Base-by-base conservation (phyloP, 345 rosid genomes). In the Hevea brasiliensis region DNA sequence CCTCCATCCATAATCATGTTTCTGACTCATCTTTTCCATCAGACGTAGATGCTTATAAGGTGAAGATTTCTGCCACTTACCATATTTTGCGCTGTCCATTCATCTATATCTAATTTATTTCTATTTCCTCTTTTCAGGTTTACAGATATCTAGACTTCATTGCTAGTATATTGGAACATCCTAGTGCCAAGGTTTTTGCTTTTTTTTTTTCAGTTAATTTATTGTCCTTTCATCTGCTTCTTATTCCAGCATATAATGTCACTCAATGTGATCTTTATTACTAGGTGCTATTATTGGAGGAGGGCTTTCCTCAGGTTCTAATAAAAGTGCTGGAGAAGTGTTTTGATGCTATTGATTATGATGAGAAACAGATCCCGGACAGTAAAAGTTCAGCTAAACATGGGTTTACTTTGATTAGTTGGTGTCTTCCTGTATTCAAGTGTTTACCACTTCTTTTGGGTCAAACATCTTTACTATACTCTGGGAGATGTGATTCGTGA, bases 121-220 rank as follows among this genome's bases (percentile, higher is more conserved):
- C 67, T 65, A 35, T 59, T 68, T 61, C 51, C 72, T 61, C 37
- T 14, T 84, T 76, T 80, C 90, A 92, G 99, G 88, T 88, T 67
- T 82, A 85, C 82, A 79, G 90, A 71, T 91, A 78, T 81, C 90
- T 95, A 48, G 91, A 81, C 70, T 95, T 95, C 77, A 80, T 92
- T 73, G 88, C 91, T 75, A 73, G 87, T 80, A 80, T 95, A 76
- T 65, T 92, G 86, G 98, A 95, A 83, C 99, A 95, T 89, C 98
- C 97, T 8, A 76, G 56, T 70, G 86, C 94, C 58, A 89, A 89
- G 96, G 99, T 95, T 65, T 70, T 68, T 55, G 61, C 50, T 76
- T 71, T 56, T 66, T 61, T 37, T 70, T 72, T 48, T 29, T 41
- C 45, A 12, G 41, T 27, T 63, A 35, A 27, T n/a, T 74, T 53